Evolutionary conservation across 1,284 basidiomycete species (phyloP).

Genomic region (Ganoderma lingzhi): DNA sequence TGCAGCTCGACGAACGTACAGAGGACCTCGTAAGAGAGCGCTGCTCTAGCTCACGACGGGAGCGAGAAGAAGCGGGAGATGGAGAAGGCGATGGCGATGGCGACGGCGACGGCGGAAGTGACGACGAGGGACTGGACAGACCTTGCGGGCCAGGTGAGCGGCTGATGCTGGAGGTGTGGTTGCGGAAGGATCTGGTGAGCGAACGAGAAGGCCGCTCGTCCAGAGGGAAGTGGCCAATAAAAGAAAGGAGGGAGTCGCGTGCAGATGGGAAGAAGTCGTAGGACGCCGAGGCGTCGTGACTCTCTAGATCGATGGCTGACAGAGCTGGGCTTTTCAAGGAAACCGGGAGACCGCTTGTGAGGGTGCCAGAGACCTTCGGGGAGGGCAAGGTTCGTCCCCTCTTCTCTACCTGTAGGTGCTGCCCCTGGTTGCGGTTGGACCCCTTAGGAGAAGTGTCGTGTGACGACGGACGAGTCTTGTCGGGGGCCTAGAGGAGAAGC

Average conservation of each 20-base stretch:
- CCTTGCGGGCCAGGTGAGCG: conserved; percentile 14
- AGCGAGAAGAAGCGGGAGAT: conserved; percentile 11
- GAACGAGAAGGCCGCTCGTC: conserved; percentile 26
- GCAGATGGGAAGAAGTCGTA: conserved; percentile 29
- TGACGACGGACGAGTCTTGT: conserved; percentile 21
- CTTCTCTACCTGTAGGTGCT: conserved; percentile 5
- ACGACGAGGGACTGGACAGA: not conserved
- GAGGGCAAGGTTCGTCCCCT: conserved; percentile 26
- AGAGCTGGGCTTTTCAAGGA: conserved; percentile 29
- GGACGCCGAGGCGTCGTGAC: conserved; percentile 26
- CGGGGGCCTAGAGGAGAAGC: conserved; percentile 7
- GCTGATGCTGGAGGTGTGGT: conserved; percentile 2
- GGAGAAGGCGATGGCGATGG: conserved; percentile 20
- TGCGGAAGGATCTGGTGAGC: conserved; percentile 24
- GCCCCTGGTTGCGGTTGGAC: not conserved
- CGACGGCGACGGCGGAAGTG: too few relatives aligned
- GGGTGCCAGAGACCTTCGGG: conserved; percentile 16
- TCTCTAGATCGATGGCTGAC: conserved; percentile 28
- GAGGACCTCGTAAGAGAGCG: conserved; percentile 25
- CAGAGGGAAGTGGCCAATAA: conserved; percentile 18
- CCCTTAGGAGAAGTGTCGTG: conserved; percentile 5
- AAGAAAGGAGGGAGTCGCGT: conserved; percentile 31
- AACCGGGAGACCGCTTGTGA: conserved; percentile 19
- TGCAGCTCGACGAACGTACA: conserved; percentile 32
- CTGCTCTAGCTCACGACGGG: conserved; percentile 14